These are phyloP conservation scores for Abrus precatorius DNA, from an alignment of 306 rosid genomes.

Conservation along the genomic window DNA sequence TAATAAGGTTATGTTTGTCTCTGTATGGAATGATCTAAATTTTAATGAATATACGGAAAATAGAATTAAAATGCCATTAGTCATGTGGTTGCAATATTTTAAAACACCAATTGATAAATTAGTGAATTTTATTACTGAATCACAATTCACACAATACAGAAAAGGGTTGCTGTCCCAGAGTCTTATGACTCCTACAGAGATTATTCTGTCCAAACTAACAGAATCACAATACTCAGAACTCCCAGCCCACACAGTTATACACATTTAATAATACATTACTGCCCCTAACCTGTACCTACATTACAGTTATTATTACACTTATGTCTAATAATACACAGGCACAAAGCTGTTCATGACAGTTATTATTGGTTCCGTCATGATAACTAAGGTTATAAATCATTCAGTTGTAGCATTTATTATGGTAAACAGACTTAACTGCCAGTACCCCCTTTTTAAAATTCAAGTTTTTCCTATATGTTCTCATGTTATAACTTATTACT, in stretches of 20 bases:
- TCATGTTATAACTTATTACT: conserved; percentile 6
- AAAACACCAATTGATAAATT: not conserved
- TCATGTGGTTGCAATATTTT: not conserved
- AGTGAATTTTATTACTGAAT: not conserved
- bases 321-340: too few species aligned
- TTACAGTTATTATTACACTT: not conserved
- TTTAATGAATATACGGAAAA: conserved; percentile 15
- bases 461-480: not conserved
- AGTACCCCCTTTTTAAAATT: conserved; percentile 26
- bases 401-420: conserved; percentile 5
- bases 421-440: not conserved
- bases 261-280: not conserved
- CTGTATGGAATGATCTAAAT: conserved; percentile 7
- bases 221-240: not conserved
- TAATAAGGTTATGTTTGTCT: conserved; percentile 33
- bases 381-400: conserved; percentile 18
- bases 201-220: not conserved
- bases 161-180: not conserved
- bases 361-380: not conserved
- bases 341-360: not conserved
- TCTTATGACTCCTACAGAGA: not conserved
- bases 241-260: not conserved
- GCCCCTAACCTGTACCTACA: not conserved
- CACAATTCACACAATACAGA: not conserved
- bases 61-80: conserved; percentile 22